Evolutionary conservation across 2,329 filamentous ascomycete species (phyloP).

Genomic region (Juglanconis juglandina): DNA sequence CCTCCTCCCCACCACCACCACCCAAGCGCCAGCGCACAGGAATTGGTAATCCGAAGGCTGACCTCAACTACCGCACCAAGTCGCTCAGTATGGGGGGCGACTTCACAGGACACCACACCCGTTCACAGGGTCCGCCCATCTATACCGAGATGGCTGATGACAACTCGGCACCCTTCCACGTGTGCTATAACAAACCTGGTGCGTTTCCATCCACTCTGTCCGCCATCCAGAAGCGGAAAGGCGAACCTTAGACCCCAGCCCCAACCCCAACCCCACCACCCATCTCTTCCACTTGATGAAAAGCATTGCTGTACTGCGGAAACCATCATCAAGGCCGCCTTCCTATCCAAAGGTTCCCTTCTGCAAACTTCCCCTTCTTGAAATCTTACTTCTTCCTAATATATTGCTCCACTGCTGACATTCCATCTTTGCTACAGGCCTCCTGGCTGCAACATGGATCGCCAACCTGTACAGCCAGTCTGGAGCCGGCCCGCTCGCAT

Average conservation of each 20-base stretch:
- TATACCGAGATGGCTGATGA: conserved; percentile 7
- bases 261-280: no score
- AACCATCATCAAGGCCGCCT: no score
- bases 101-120: conserved; percentile 8
- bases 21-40: neutral
- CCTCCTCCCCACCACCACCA: neutral
- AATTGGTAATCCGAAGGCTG: neutral
- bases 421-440: neutral
- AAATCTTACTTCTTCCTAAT: neutral
- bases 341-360: no score
- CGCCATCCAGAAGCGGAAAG: no score
- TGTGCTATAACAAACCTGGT: conserved; percentile 8
- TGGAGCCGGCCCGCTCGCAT: neutral
- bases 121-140: conserved; percentile 13
- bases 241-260: no score
- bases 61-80: neutral
- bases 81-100: conserved; percentile 6
- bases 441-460: conserved; percentile 17
- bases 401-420: neutral
- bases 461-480: conserved; percentile 3
- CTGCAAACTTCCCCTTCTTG: neutral
- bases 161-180: conserved; percentile 1
- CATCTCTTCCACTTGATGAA: no score
- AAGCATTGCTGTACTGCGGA: no score
- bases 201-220: neutral